Evolutionary conservation across 805 yeast species (phyloP).

Genomic region (Saturnispora gosingensis): DNA sequence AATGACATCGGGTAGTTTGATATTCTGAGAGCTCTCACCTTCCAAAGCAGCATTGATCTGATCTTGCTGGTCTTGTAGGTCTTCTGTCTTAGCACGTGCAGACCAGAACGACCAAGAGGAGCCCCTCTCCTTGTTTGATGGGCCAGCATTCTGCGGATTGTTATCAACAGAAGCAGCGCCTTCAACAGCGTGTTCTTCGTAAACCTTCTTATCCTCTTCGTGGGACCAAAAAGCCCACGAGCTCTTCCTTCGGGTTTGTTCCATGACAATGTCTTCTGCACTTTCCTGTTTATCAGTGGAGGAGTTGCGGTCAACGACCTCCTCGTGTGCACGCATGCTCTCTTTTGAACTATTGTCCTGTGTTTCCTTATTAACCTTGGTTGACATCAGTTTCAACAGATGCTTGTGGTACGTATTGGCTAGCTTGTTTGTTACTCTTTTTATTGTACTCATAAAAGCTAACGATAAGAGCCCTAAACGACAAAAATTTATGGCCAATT

Average conservation of each 20-base stretch:
- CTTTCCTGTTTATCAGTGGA: not conserved
- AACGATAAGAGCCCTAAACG: not conserved
- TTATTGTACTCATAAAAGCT: not conserved
- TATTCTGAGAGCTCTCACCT: not conserved
- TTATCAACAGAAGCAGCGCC: not conserved
- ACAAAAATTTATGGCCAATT: not conserved
- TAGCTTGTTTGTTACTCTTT: not conserved
- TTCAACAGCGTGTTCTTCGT: not conserved
- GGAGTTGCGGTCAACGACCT: not conserved
- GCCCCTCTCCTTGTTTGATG: slow-evolving; percentile 10
- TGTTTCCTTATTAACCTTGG: not conserved
- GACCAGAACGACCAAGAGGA: slow-evolving; percentile 27
- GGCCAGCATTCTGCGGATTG: slow-evolving; percentile 8
- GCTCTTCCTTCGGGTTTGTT: slow-evolving; percentile 11
- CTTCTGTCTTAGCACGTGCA: not conserved
- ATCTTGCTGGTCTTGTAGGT: not conserved
- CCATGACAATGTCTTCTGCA: not conserved
- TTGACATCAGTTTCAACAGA: not conserved
- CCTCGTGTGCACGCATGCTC: not conserved
- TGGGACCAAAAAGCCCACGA: slow-evolving; percentile 23
- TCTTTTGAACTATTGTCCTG: not conserved
- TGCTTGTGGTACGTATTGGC: not conserved
- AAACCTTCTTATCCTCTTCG: not conserved
- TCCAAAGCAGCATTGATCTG: not conserved
- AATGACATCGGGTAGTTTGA: slow-evolving; percentile 6